These are phyloP conservation scores for Malbranchea cinnamomea DNA, from an alignment of 2,329 filamentous ascomycete species.

Conservation along the genomic window DNA sequence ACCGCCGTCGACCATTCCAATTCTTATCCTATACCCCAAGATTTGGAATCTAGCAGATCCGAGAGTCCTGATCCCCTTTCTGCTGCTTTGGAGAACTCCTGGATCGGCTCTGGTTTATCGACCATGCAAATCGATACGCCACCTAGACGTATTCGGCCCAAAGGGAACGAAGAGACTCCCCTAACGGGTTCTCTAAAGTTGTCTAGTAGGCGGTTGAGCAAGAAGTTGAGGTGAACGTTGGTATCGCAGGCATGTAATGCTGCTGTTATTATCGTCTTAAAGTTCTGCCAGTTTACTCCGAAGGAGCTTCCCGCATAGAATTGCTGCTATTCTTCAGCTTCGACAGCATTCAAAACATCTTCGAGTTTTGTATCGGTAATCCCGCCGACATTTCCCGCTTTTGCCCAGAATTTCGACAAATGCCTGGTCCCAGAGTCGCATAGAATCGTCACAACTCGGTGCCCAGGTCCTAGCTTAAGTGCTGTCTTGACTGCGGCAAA, in stretches of 20 bases:
- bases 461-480: slow-evolving; percentile 31
- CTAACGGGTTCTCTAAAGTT: no score
- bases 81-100: slow-evolving; percentile 9
- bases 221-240: no score
- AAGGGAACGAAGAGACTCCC: slow-evolving; percentile 1
- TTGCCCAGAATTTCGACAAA: slow-evolving; percentile 37
- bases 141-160: slow-evolving; percentile 3
- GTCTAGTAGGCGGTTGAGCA: no score
- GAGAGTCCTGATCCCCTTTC: slow-evolving; percentile 11
- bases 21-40: not conserved
- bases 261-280: not conserved
- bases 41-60: slow-evolving; percentile 1
- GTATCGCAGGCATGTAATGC: no score
- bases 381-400: slow-evolving; percentile 32
- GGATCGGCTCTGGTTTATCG: slow-evolving; percentile 9
- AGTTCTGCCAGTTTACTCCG: not conserved
- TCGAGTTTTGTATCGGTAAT: slow-evolving; percentile 30
- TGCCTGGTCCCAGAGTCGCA: slow-evolving; percentile 37
- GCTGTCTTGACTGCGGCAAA: slow-evolving; percentile 34
- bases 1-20: not conserved
- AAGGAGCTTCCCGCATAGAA: not conserved
- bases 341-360: slow-evolving; percentile 28
- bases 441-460: slow-evolving; percentile 34
- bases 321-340: slow-evolving; percentile 9
- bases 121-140: slow-evolving; percentile 11